phyloP scores from a whole-genome alignment of 352 stramenopile species.

The Phytophthora litchii region DNA sequence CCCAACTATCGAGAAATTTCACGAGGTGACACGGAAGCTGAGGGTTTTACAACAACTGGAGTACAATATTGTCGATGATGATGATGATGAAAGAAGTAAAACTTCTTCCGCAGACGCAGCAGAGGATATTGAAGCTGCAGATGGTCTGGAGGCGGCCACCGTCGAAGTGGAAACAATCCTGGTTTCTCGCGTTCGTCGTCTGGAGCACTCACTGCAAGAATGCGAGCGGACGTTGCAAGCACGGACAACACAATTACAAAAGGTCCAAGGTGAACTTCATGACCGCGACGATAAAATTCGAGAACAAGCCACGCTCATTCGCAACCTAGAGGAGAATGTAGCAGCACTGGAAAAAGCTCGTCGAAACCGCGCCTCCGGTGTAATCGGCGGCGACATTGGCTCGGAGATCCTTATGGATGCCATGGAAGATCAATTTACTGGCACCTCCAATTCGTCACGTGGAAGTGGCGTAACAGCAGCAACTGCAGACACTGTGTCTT shows the following conservation, averaged over 20 bases:
- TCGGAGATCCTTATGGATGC: conserved; percentile 77
- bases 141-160: conserved; percentile 35
- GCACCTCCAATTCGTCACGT: conserved; percentile 23
- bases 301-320: conserved; percentile 57
- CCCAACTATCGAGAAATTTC: conserved; percentile 86
- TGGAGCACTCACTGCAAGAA: conserved; percentile 76
- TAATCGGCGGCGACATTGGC: conserved; percentile 50
- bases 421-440: conserved; percentile 63
- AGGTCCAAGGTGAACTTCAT: conserved; percentile 38
- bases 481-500: conserved; percentile 13
- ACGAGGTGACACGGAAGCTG: conserved; percentile 90
- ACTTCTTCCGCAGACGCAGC: conserved; percentile 10
- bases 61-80: conserved; percentile 82
- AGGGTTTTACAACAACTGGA: conserved; percentile 94
- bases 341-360: conserved; percentile 57
- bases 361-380: conserved; percentile 22
- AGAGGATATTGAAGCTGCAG: conserved; percentile 19
- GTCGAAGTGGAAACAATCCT: conserved; percentile 69
- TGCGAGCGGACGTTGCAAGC: conserved; percentile 54
- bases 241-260: conserved; percentile 40
- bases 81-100: conserved; percentile 55
- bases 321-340: conserved; percentile 72
- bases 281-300: conserved; percentile 45
- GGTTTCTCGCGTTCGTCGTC: conserved; percentile 64
- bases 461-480: conserved; percentile 3